Conservation (phyloP, 169 alveolate genomes). For the Nephromyces sp. region DNA sequence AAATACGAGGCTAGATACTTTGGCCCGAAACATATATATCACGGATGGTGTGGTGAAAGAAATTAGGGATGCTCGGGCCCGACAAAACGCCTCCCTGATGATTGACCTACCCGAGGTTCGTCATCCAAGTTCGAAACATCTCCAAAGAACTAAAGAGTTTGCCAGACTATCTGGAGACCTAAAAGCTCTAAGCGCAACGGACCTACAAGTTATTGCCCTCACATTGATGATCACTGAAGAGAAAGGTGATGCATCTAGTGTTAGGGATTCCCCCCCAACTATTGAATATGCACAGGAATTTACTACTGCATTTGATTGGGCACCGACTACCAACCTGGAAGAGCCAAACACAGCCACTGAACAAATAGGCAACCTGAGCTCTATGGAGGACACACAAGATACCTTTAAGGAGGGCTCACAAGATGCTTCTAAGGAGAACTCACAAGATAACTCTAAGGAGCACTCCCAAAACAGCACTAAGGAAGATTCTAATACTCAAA, state of each 20-base stretch:
- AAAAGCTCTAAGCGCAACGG: slow-evolving; percentile 17
- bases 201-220: slow-evolving; percentile 31
- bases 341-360: background rate
- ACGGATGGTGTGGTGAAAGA: background rate
- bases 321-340: slow-evolving; percentile 2
- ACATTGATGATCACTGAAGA: slow-evolving; percentile 34
- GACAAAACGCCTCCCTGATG: background rate
- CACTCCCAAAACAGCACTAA: background rate
- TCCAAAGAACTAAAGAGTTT: slow-evolving; percentile 29
- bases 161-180: slow-evolving; percentile 31
- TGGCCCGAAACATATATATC: background rate
- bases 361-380: background rate
- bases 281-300: slow-evolving; percentile 4
- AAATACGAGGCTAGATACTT: background rate
- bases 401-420: slow-evolving; percentile 1
- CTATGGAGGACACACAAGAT: background rate
- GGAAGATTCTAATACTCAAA: background rate
- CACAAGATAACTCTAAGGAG: background rate
- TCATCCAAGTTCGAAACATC: slow-evolving; percentile 25
- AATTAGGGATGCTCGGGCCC: background rate
- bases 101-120: slow-evolving; percentile 14
- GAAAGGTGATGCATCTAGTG: slow-evolving; percentile 13
- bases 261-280: slow-evolving; percentile 11
- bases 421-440: background rate
- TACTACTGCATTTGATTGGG: slow-evolving; percentile 14